These are phyloP conservation scores for Candida caryicola DNA, from an alignment of 805 yeast species.

Conservation along the genomic window DNA sequence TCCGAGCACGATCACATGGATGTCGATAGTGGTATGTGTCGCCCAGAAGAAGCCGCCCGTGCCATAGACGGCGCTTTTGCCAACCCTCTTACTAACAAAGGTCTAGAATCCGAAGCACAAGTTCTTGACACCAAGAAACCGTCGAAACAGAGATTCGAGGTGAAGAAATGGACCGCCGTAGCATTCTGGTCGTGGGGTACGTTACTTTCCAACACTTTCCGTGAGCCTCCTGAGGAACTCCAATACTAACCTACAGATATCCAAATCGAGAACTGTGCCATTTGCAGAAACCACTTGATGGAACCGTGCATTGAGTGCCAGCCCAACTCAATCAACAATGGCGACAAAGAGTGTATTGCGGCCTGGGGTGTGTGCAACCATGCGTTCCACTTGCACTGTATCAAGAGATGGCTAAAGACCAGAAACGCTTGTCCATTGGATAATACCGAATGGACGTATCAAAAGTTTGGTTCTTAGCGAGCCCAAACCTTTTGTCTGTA, in stretches of 20 bases:
- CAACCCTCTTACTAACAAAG: slow-evolving; percentile 15
- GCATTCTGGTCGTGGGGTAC: slow-evolving; percentile 99
- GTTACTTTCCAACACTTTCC: no score
- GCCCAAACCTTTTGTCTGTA: no score
- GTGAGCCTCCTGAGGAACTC: no score
- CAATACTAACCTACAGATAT: slow-evolving; percentile 48
- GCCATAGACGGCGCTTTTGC: no score
- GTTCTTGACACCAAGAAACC: slow-evolving; percentile 20
- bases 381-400: slow-evolving; percentile 98
- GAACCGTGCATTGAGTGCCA: slow-evolving; percentile 98
- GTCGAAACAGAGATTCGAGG: slow-evolving; percentile 74
- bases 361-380: slow-evolving; percentile 98
- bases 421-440: slow-evolving; percentile 97
- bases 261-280: slow-evolving; percentile 94
- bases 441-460: slow-evolving; percentile 79
- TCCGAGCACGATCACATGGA: slow-evolving; percentile 28
- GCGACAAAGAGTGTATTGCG: slow-evolving; percentile 78
- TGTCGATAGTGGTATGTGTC: slow-evolving; percentile 26
- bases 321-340: slow-evolving; percentile 63
- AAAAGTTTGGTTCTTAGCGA: slow-evolving; percentile 62
- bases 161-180: slow-evolving; percentile 97
- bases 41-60: background rate
- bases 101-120: slow-evolving; percentile 15
- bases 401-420: slow-evolving; percentile 90
- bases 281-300: slow-evolving; percentile 97